Evolutionary conservation across 1,284 basidiomycete species (phyloP).

Genomic region (Heterobasidion occidentale): DNA sequence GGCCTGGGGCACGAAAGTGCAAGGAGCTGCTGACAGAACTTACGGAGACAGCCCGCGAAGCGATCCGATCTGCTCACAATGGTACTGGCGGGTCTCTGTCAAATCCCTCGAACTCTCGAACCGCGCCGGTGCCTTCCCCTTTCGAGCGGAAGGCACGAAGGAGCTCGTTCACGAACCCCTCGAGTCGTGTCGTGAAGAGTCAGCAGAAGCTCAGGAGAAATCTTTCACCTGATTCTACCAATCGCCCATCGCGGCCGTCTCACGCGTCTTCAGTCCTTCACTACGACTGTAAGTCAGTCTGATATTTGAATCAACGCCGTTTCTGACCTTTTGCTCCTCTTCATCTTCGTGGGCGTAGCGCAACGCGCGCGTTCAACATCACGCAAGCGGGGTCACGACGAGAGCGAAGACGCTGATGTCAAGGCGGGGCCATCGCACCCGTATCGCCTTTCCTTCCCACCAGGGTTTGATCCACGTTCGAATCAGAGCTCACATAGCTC

Average conservation of each 20-base stretch:
- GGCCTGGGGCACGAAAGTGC: conserved; percentile 85
- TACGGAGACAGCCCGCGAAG: conserved; percentile 59
- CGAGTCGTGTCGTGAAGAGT: conserved; percentile 34
- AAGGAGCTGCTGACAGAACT: conserved; percentile 70
- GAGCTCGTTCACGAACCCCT: conserved; percentile 13
- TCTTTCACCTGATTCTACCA: conserved; percentile 52
- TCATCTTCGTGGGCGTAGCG: conserved; percentile 24
- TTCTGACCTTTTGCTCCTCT: conserved; percentile 13
- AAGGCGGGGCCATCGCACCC: conserved; percentile 25
- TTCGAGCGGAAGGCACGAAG: conserved; percentile 11
- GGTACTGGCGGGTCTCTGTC: conserved; percentile 7
- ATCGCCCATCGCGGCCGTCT: conserved; percentile 46
- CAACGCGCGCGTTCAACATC: conserved; percentile 68
- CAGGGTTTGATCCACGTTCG: conserved; percentile 19
- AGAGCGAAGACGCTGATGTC: conserved; percentile 38
- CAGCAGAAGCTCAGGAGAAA: conserved; percentile 37
- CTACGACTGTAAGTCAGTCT: conserved; percentile 48
- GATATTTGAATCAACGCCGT: conserved; percentile 3
- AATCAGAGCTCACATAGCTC: conserved; percentile 62
- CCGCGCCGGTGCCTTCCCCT: conserved; percentile 4
- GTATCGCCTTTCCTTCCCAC: conserved; percentile 17
- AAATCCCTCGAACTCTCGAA: conserved; percentile 1
- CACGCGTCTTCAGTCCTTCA: conserved; percentile 56
- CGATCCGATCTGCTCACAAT: conserved; percentile 34
- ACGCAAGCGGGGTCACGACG: conserved; percentile 63